Percentiles rank a stretch among this genome's conserved stretches.
Evolutionary conservation across 306 rosid genomes (phyloP).

Genomic region (Quercus wislizeni): DNA sequence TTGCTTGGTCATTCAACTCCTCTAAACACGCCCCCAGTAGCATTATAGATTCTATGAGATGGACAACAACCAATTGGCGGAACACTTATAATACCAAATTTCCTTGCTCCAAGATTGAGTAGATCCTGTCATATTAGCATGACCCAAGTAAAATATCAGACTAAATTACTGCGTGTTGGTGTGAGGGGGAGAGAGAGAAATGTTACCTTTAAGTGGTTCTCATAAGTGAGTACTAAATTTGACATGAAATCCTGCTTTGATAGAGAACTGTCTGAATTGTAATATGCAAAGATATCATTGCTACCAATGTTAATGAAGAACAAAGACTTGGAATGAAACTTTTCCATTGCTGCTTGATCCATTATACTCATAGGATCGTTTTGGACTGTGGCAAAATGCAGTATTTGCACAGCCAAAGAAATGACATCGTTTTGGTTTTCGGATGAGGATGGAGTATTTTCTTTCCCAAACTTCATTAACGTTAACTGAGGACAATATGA

Average conservation of each 20-base stretch:
- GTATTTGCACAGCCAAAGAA: slow-evolving; percentile 20
- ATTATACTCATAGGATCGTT: not conserved
- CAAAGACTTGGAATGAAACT: slow-evolving; percentile 10
- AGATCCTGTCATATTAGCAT: slow-evolving; percentile 5
- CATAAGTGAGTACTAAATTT: slow-evolving; percentile 13
- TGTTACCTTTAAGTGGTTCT: slow-evolving; percentile 19
- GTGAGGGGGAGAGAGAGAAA: not conserved
- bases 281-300: slow-evolving; percentile 26
- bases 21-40: slow-evolving; percentile 30
- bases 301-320: slow-evolving; percentile 29
- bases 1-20: slow-evolving; percentile 16
- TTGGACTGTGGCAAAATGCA: slow-evolving; percentile 8
- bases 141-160: no score
- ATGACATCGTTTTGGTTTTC: not conserved
- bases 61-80: slow-evolving; percentile 30
- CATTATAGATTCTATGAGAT: slow-evolving; percentile 22
- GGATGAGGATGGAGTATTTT: no score
- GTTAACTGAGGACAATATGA: slow-evolving; percentile 1
- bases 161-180: no score
- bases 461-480: no score
- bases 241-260: not conserved
- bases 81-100: slow-evolving; percentile 27
- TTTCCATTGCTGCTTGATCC: slow-evolving; percentile 1
- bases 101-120: slow-evolving; percentile 26
- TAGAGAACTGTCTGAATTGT: slow-evolving; percentile 14